phyloP scores from a whole-genome alignment of 2,329 filamentous ascomycete species.

The Clathrospora elynae region DNA sequence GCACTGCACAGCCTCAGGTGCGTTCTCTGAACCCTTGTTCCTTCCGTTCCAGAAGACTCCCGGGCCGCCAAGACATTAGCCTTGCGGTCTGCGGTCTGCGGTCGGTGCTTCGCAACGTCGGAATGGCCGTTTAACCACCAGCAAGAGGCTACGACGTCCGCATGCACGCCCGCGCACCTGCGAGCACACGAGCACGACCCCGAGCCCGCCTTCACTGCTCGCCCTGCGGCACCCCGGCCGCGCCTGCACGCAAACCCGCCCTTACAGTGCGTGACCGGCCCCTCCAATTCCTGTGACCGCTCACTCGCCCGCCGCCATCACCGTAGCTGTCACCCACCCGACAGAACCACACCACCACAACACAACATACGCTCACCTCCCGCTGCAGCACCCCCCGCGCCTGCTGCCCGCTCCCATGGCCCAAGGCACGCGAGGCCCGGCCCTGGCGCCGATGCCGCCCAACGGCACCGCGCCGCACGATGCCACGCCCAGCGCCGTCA shows the following conservation, averaged over 20 bases:
- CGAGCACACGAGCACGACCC: slow-evolving; percentile 17
- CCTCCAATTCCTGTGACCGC: slow-evolving; percentile 20
- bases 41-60: slow-evolving; percentile 13
- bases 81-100: slow-evolving; percentile 12
- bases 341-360: too few species aligned
- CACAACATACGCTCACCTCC: slow-evolving; percentile 15
- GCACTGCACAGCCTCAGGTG: slow-evolving; percentile 9
- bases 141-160: slow-evolving; percentile 9
- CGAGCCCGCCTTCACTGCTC: background rate
- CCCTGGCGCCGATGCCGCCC: slow-evolving; percentile 38
- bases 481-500: slow-evolving; percentile 61
- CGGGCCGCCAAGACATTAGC: slow-evolving; percentile 16
- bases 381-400: slow-evolving; percentile 10
- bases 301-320: slow-evolving; percentile 12
- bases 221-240: slow-evolving; percentile 11
- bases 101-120: slow-evolving; percentile 16
- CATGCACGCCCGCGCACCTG: slow-evolving; percentile 5
- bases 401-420: slow-evolving; percentile 36
- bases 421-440: slow-evolving; percentile 40
- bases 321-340: slow-evolving; percentile 22
- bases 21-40: slow-evolving; percentile 3
- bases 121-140: slow-evolving; percentile 9
- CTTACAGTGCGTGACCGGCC: slow-evolving; percentile 22
- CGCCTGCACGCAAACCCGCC: slow-evolving; percentile 6
- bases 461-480: slow-evolving; percentile 50